A percentile compares a stretch with the other conserved stretches of the same genome.
Evolutionary conservation across 352 stramenopile species (phyloP).

Genomic region (Globisporangium apiculatum): DNA sequence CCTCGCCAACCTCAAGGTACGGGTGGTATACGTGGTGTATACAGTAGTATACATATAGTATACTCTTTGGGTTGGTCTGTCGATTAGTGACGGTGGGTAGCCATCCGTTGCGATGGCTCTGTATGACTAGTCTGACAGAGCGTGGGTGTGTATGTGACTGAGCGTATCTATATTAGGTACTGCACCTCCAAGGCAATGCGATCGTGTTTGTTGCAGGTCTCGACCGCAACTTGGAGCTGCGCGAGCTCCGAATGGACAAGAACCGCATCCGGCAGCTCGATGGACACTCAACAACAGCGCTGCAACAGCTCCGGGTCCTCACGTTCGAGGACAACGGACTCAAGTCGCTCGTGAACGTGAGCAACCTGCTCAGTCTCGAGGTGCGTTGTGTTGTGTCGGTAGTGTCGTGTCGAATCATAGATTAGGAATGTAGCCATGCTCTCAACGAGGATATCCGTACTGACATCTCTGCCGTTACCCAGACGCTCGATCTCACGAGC

Average conservation of each 20-base stretch:
- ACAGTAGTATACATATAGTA: too few relatives aligned
- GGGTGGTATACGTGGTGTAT: too few relatives aligned
- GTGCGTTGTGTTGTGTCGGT: slow-evolving; percentile 16
- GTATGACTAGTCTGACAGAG: neutral
- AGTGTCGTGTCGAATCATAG: neutral
- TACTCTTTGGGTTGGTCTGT: neutral
- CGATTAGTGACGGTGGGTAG: neutral
- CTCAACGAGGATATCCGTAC: too few relatives aligned
- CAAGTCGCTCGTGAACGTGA: slow-evolving; percentile 60
- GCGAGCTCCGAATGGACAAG: slow-evolving; percentile 71
- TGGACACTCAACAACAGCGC: slow-evolving; percentile 27
- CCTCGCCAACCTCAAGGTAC: slow-evolving; percentile 57
- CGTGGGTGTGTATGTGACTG: too few relatives aligned
- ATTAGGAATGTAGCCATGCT: too few relatives aligned
- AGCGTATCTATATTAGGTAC: slow-evolving; percentile 20
- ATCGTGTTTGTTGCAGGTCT: slow-evolving; percentile 64
- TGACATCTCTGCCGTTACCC: neutral
- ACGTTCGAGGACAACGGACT: slow-evolving; percentile 79
- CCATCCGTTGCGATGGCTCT: neutral
- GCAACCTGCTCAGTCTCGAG: slow-evolving; percentile 61
- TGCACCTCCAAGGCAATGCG: slow-evolving; percentile 77
- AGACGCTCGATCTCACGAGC: slow-evolving; percentile 69
- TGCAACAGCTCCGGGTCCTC: slow-evolving; percentile 50
- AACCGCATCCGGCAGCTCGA: slow-evolving; percentile 84
- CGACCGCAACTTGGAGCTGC: slow-evolving; percentile 47